phyloP scores from a whole-genome alignment of 495 filamentous ascomycete genomes.

The Mytilinidion resinicola region DNA sequence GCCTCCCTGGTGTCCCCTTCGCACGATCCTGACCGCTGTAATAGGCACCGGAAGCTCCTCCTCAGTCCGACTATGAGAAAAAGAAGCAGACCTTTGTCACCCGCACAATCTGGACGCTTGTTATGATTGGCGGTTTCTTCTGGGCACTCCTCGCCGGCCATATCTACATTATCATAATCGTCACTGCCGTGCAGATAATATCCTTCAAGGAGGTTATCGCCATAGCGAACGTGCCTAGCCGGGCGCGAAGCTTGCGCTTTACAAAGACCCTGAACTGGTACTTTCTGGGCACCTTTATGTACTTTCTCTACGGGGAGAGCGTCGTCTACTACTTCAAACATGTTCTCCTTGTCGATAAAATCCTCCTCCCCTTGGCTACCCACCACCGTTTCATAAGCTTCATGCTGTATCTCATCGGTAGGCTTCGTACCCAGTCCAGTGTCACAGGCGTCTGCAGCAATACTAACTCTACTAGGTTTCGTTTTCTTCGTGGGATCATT shows the following conservation, averaged over 20 bases:
- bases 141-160: constrained; percentile 86
- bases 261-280: constrained; percentile 99
- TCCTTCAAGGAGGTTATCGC: constrained; percentile 99
- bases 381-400: constrained; percentile 99
- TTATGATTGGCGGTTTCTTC: constrained; percentile 96
- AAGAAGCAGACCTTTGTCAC: constrained; percentile 98
- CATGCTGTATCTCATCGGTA: constrained; percentile 92
- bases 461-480: constrained; percentile 57
- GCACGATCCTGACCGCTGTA: not conserved
- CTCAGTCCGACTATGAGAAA: constrained; percentile 78
- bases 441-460: not conserved
- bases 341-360: constrained; percentile 87
- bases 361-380: constrained; percentile 86
- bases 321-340: constrained; percentile 99
- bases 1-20: not conserved
- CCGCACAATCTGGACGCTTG: constrained; percentile 93
- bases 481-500: constrained; percentile 98
- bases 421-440: constrained; percentile 22
- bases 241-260: constrained; percentile 82
- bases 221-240: constrained; percentile 89
- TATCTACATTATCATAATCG: constrained; percentile 89
- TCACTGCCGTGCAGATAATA: constrained; percentile 89
- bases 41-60: constrained; percentile 6
- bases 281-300: constrained; percentile 97
- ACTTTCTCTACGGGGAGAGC: constrained; percentile 96